Base-by-base conservation (phyloP, 2,329 filamentous ascomycete genomes). In the Colletotrichum tamarilloi region DNA sequence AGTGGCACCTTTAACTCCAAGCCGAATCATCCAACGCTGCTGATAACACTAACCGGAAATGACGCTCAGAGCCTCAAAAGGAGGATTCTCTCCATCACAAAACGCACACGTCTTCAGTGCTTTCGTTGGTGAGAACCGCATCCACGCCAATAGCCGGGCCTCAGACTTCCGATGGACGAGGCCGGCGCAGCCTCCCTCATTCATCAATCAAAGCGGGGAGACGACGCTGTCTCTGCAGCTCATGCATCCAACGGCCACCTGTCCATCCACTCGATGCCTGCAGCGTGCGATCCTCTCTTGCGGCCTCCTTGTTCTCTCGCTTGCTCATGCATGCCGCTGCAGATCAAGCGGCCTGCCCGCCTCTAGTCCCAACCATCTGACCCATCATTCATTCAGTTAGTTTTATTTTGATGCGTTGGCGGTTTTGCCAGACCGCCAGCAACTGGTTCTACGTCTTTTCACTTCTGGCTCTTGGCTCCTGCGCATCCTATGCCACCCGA, bases 391-490 rank as follows among this genome's bases (percentile, higher is more conserved):
- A 26, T 14, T 32, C 56, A 35, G 16, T 30, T 66, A 26, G 59
- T 67, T 46, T 35, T 52, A 28, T 56, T 53, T 65, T 73, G 70
- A 73, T 71, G 70, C 66, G 67, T 49, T 60, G 70, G 70, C 60
- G 16, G n/a, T 62, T 28, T 57, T 35, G 42, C 19, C 42, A 49
- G 42, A 24, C 26, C 42, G 56, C 56, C 49, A 26, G 28, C 28
- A 35, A 30, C 42, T 63, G 30, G 9, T 22, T 53, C n/a, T 55
- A 57, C 19, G 46, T 38, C 8, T 49, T 49, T n/a, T 49, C 19
- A 7, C 19, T 49, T 49, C 42, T 22, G 19, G 42, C 35, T 26
- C 58, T 14, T 11, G 35, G 26, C 24, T 57, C 57, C 64, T 57
- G 35, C 56, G 49, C 59, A 46, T 28, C 64, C 49, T 56, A 35